phyloP scores from a whole-genome alignment of 495 filamentous ascomycete species.

The Aspergillus bridgeri region DNA sequence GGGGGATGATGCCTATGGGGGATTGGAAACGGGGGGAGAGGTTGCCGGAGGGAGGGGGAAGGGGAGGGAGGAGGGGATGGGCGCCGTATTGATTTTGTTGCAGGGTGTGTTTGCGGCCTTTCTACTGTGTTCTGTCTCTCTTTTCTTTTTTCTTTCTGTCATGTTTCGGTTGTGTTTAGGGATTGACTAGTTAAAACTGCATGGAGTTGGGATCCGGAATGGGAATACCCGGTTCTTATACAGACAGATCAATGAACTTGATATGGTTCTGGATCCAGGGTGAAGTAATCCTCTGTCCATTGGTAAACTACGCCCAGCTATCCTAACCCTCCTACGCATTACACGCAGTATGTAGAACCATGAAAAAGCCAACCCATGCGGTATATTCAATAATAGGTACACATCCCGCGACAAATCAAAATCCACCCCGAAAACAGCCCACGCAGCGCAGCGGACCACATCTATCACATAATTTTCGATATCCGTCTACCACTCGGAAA shows the following conservation, averaged over 20 bases:
- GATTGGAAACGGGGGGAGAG: constrained; percentile 47
- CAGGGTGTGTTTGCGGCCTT: background rate
- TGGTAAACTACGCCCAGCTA: too few relatives aligned
- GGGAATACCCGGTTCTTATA: constrained; percentile 16
- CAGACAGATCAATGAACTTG: constrained; percentile 5
- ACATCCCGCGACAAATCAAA: constrained; percentile 21
- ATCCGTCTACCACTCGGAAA: constrained; percentile 63
- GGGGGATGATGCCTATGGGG: constrained; percentile 26
- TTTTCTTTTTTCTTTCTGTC: constrained; percentile 3
- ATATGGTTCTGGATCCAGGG: background rate
- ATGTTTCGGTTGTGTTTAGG: constrained; percentile 1
- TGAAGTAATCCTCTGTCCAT: too few relatives aligned
- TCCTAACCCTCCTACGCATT: background rate
- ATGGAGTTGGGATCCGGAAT: constrained; percentile 14
- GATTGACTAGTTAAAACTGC: background rate
- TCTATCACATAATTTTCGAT: background rate
- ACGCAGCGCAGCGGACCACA: background rate
- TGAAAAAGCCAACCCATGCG: constrained; percentile 25
- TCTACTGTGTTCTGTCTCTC: constrained; percentile 1
- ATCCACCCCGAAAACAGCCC: too few relatives aligned
- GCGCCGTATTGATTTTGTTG: constrained; percentile 33
- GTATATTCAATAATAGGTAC: constrained; percentile 43
- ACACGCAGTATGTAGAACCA: background rate
- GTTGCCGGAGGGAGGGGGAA: constrained; percentile 34
- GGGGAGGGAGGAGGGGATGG: constrained; percentile 41